These are phyloP conservation scores for Leptographium wingfieldii DNA, from an alignment of 2,329 filamentous ascomycete species.

Conservation along the genomic window DNA sequence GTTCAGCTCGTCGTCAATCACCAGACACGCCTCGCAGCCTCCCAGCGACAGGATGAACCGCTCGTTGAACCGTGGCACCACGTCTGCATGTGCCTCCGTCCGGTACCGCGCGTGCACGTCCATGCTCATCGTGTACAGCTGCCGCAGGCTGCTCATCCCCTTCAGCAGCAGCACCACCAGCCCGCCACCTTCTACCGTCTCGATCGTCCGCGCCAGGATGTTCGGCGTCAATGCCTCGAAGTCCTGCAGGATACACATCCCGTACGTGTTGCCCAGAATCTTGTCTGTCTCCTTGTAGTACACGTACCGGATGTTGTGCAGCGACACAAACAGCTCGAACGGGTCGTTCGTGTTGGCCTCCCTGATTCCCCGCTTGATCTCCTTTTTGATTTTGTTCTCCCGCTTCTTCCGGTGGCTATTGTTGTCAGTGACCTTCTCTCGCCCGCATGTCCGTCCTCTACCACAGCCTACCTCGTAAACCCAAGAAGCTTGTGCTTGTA, in stretches of 20 bases:
- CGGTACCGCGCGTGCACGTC: constrained; percentile 94
- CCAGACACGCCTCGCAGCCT: constrained; percentile 87
- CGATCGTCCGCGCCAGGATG: constrained; percentile 82
- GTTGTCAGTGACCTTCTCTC: not conserved
- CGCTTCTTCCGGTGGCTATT: constrained; percentile 90
- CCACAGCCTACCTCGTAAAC: constrained; percentile 54
- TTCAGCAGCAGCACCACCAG: constrained; percentile 83
- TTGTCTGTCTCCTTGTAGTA: constrained; percentile 99
- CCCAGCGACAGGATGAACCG: constrained; percentile 90
- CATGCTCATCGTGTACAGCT: constrained; percentile 95
- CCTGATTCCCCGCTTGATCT: constrained; percentile 87
- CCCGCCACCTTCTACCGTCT: constrained; percentile 94
- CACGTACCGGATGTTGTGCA: constrained; percentile 95
- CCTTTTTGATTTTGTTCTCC: constrained; percentile 95
- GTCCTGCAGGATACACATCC: constrained; percentile 76
- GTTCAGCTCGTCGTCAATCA: constrained; percentile 96
- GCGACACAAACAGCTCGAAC: constrained; percentile 92
- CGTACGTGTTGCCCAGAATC: constrained; percentile 90
- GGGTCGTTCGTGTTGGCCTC: constrained; percentile 89
- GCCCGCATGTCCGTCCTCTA: not conserved
- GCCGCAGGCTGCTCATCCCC: constrained; percentile 93
- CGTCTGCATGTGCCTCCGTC: constrained; percentile 90
- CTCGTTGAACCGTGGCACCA: constrained; percentile 94
- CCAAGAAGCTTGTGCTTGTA: constrained; percentile 97
- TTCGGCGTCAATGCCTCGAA: constrained; percentile 99